Conservation (phyloP, 2,329 filamentous ascomycete species). For the Didymellaceae sp. region DNA sequence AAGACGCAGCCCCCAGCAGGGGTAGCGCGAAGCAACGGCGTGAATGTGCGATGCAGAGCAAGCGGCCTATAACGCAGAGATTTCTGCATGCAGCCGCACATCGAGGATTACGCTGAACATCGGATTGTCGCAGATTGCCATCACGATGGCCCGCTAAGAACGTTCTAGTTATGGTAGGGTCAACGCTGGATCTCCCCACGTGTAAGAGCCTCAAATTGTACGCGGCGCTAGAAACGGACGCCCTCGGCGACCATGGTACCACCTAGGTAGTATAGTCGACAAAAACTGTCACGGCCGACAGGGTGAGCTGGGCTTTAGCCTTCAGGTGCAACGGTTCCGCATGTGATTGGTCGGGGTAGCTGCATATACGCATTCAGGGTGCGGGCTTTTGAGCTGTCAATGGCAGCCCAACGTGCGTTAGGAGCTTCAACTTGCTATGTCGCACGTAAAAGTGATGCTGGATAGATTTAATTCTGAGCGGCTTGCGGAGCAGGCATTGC, state of each 20-base stretch:
- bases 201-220: conserved; percentile 11
- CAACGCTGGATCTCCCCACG: conserved; percentile 11
- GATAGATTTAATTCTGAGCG: conserved; percentile 1
- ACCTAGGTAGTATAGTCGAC: too few species aligned
- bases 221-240: conserved; percentile 4
- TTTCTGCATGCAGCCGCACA: conserved; percentile 5
- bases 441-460: conserved; percentile 6
- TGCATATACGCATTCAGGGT: neutral
- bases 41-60: neutral
- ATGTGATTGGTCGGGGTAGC: conserved; percentile 9
- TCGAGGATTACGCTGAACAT: conserved; percentile 17
- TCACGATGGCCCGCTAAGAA: conserved; percentile 12
- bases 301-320: conserved; percentile 2
- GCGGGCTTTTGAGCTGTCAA: conserved; percentile 3
- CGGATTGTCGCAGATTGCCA: conserved; percentile 19
- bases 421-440: neutral
- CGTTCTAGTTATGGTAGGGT: conserved; percentile 7
- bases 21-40: neutral
- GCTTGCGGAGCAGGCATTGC: neutral
- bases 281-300: neutral
- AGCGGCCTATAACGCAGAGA: neutral
- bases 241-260: conserved; percentile 14
- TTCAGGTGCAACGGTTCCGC: conserved; percentile 3
- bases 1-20: neutral
- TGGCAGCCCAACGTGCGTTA: neutral